phyloP scores from a whole-genome alignment of 352 stramenopile species.

The Pythium myriotylum region DNA sequence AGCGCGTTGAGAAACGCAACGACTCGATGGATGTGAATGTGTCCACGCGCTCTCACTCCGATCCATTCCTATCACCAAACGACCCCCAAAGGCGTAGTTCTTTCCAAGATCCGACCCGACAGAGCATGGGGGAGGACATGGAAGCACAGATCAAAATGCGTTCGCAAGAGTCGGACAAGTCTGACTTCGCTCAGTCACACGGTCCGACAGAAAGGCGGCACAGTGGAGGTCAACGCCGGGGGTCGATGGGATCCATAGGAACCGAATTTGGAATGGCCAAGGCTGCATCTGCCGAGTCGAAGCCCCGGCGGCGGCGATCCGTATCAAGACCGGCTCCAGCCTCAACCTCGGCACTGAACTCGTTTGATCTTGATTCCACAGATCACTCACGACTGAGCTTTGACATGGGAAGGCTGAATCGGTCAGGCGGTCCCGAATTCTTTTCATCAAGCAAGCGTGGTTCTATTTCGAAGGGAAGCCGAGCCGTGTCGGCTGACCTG shows the following conservation, averaged over 20 bases:
- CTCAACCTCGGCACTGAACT: constrained; percentile 1
- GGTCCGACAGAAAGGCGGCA: constrained; percentile 24
- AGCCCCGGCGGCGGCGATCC: neutral
- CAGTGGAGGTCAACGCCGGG: constrained; percentile 34
- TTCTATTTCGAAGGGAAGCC: constrained; percentile 14
- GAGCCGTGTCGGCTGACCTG: constrained; percentile 15
- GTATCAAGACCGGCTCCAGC: neutral
- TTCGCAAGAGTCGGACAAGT: constrained; percentile 45
- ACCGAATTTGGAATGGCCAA: constrained; percentile 23
- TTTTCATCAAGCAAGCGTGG: constrained; percentile 1
- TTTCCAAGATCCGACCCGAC: constrained; percentile 36
- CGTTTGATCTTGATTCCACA: constrained; percentile 13
- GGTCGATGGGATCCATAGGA: constrained; percentile 25
- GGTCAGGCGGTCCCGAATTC: neutral
- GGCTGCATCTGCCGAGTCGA: neutral
- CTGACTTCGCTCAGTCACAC: constrained; percentile 33
- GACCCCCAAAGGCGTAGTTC: constrained; percentile 34
- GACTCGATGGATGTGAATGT: constrained; percentile 38
- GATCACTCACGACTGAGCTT: constrained; percentile 22
- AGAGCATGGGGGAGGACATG: constrained; percentile 35
- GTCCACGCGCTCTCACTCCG: constrained; percentile 54
- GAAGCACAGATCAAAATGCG: constrained; percentile 49
- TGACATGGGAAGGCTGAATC: constrained; percentile 19
- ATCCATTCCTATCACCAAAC: constrained; percentile 60
- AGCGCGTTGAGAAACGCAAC: constrained; percentile 13